phyloP scores from a whole-genome alignment of 768 basidiomycete genomes.

The Suillus bovinus region DNA sequence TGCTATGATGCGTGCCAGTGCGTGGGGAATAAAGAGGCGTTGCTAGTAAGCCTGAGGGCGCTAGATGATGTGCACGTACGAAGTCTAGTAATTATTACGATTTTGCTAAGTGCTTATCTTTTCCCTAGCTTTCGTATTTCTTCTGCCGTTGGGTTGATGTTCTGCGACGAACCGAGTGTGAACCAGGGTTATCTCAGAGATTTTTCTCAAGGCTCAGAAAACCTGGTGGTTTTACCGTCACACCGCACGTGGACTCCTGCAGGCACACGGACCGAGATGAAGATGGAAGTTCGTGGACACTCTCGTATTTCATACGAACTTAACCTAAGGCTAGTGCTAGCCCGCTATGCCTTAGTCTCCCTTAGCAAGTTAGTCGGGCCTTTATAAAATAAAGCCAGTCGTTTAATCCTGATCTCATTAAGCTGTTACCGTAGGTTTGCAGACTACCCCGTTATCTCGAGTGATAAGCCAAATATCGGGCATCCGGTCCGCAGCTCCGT shows the following conservation, averaged over 20 bases:
- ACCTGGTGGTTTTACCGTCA: slow-evolving; percentile 51
- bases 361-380: neutral
- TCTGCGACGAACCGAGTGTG: slow-evolving; percentile 77
- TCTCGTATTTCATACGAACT: neutral
- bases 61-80: slow-evolving; percentile 82
- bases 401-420: neutral
- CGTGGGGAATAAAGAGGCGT: slow-evolving; percentile 74
- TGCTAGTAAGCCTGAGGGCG: slow-evolving; percentile 69
- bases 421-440: neutral
- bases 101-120: slow-evolving; percentile 5
- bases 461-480: no score
- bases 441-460: no score
- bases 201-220: slow-evolving; percentile 57
- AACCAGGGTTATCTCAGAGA: slow-evolving; percentile 66
- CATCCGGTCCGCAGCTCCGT: neutral
- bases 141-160: slow-evolving; percentile 82
- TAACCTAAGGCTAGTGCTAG: neutral
- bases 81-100: slow-evolving; percentile 8
- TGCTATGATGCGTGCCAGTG: slow-evolving; percentile 73
- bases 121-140: slow-evolving; percentile 59
- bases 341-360: neutral
- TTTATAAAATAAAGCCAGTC: neutral
- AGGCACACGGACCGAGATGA: slow-evolving; percentile 59
- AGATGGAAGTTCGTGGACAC: slow-evolving; percentile 56
- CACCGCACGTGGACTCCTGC: slow-evolving; percentile 72